Evolutionary conservation across 148 eudicot genomes (phyloP), one percentile per base, ranked within the genome.

Genomic region (Diospyros lotus): DNA sequence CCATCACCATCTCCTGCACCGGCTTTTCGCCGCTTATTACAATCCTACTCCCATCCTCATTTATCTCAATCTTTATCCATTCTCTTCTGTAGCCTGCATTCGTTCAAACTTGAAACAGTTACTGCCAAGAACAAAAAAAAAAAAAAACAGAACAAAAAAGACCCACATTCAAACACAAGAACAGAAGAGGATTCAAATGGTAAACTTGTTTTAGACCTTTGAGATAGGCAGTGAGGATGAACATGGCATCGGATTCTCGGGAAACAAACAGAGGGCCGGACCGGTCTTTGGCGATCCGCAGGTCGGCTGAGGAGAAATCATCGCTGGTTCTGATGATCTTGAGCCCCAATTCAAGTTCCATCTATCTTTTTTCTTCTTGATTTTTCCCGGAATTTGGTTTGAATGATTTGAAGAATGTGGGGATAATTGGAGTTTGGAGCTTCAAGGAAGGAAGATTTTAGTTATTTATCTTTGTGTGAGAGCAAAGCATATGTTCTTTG

Each of bases 301-400:
- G 74, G 63, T 88, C 86, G 9, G 88, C 73, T 4, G 86, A 82
- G 13, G 68, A 50, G 52, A 58, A 74, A 56, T 86, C 89, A 64
- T 89, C 90, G 9, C 77, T 11, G 14, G 67, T 72, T 75, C 77
- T 86, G 1, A 86, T 79, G 38, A 90, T 76, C 80, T 89, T 93
- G 28, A 88, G 82, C 28, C 92, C 90, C 59, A 87, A 64, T 70
- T 87, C 91, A 12, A 87, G 70, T 77, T 88, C 97, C 94, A 94
- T 93, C 97, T 93, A 94, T 93, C 15, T 74, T 71, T 11, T 28
- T 50, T 52, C 14, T 74, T 68, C 28, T 67, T 28, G 14, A 38
- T 42, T 50, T 72, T 48, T 7, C 18, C n/a, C 5, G 11, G 17
- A 50, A 53, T 69, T 51, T 54, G 71, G 10, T 69, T 65, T 55